Evolutionary conservation across 352 stramenopile genomes (phyloP).

Genomic region (Achlya hypogyna): DNA sequence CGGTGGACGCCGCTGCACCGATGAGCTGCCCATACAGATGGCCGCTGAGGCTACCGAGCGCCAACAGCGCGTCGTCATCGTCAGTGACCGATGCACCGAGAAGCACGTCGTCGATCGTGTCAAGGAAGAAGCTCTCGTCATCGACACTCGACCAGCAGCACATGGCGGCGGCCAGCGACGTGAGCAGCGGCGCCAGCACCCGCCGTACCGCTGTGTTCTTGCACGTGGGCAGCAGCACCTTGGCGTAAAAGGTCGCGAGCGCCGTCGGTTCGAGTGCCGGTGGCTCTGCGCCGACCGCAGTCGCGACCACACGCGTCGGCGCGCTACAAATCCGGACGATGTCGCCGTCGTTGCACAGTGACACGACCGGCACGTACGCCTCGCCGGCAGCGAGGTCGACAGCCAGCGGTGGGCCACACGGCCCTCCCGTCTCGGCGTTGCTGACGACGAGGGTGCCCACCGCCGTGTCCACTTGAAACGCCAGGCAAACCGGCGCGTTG

Average conservation of each 20-base stretch:
- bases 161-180: slow-evolving; percentile 1
- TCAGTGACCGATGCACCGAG: neutral
- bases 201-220: neutral
- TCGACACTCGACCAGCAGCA: slow-evolving; percentile 7
- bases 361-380: neutral
- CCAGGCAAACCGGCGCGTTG: neutral
- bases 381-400: slow-evolving; percentile 8
- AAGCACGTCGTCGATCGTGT: slow-evolving; percentile 4
- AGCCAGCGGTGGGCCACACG: neutral
- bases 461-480: neutral
- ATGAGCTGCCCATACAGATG: slow-evolving; percentile 13
- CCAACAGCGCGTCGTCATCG: neutral
- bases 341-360: neutral
- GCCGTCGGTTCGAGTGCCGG: slow-evolving; percentile 1
- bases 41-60: neutral
- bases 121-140: neutral
- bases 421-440: neutral
- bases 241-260: slow-evolving; percentile 6
- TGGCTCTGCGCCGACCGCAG: neutral
- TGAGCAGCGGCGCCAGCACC: neutral
- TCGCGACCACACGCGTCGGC: neutral
- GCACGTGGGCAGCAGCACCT: neutral
- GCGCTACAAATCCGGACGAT: neutral
- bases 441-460: neutral
- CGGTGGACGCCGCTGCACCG: neutral